phyloP scores from a whole-genome alignment of 306 rosid species.

The Fragaria vesca region DNA sequence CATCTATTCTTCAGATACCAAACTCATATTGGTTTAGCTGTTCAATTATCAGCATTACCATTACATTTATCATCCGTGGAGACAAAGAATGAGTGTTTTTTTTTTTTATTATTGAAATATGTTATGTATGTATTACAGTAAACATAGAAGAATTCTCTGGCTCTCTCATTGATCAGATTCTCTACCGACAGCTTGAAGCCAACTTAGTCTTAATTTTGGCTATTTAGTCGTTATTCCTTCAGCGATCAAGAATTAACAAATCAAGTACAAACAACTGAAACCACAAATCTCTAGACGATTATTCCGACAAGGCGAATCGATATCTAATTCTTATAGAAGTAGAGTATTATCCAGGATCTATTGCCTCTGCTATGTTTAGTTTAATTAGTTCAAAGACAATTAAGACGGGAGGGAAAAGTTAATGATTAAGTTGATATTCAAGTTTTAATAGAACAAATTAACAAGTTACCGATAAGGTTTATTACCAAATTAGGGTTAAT shows the following conservation, averaged over 20 bases:
- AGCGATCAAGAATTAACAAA: slow-evolving; percentile 6
- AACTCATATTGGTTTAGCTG: not conserved
- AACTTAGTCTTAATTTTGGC: not conserved
- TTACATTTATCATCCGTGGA: not conserved
- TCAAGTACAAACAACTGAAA: not conserved
- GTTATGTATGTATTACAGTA: not conserved
- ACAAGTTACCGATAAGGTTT: not conserved
- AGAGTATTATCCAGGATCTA: not conserved
- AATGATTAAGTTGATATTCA: not conserved
- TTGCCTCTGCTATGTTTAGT: not conserved
- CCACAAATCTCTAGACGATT: slow-evolving; percentile 9
- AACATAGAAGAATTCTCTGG: not conserved
- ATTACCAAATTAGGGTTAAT: no score
- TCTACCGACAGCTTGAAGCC: slow-evolving; percentile 26
- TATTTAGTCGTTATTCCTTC: not conserved
- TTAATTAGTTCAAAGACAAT: not conserved
- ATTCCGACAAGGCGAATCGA: slow-evolving; percentile 10
- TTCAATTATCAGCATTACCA: not conserved
- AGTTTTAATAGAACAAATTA: no score
- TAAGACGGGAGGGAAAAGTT: no score
- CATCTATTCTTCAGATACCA: not conserved
- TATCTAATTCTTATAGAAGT: not conserved
- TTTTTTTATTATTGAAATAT: not conserved
- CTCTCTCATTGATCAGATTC: slow-evolving; percentile 11
- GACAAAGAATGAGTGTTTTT: not conserved